Evolutionary conservation across 2,329 filamentous ascomycete species (phyloP), one percentile per base, ranked within the genome.

Genomic region (Cytospora mali): DNA sequence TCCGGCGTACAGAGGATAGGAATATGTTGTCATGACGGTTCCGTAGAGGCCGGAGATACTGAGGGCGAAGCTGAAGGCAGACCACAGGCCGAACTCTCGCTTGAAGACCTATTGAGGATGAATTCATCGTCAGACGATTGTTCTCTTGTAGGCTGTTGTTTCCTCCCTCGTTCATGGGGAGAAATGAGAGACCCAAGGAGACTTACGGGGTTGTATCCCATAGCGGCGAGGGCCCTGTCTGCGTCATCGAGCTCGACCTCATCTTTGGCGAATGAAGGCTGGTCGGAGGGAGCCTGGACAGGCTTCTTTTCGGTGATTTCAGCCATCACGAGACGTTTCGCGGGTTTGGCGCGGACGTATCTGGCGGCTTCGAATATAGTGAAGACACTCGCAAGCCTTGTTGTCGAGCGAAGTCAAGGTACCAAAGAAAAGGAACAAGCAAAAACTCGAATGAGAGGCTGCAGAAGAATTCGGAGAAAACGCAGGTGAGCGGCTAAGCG

Each of bases 61-160:
- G 68, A 86, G 80, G 56, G 84, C 84, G 68, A 86, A 87, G 58
- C 83, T 86, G 72, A 87, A 84, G 66, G 71, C 74, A 13, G 82
- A 83, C 66, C 84, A 84, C 16, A 83, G 74, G 61, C 83, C 84
- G 61, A 87, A 87, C 68, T 86, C 82, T 66, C 84, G 80, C 72
- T 84, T 83, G 74, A 85, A 84, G 59, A 85, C 83, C 72, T 81
- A 68, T 29, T 33, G 49, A 2, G 21, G 42, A 3, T 16, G 16
- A n/a, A 31, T 10, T 7, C 33, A 4, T 33, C 23, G 35, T 56
- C 29, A 57, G 42, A 48, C 18, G 3, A 46, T 7, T 29, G 51
- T 6, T 39, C 35, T 51, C 27, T 6, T n/a, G n/a, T n/a, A n/a
- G n/a, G n/a, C n/a, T n/a, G n/a, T n/a, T n/a, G n/a, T n/a, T n/a